These are phyloP conservation scores for Lyophyllum atratum DNA, from an alignment of 768 basidiomycete species.

Conservation along the genomic window DNA sequence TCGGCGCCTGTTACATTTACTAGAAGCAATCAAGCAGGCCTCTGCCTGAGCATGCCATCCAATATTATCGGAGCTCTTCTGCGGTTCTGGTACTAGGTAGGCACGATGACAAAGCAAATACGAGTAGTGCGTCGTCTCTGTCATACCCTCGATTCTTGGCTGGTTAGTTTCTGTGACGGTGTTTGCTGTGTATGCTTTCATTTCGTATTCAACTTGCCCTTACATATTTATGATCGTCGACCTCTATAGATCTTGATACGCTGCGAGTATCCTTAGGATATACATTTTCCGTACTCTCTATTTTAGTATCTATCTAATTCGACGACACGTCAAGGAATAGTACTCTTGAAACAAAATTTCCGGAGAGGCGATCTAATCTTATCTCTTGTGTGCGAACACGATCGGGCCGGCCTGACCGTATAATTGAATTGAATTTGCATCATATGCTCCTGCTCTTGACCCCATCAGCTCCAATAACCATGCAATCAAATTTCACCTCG, in stretches of 20 bases:
- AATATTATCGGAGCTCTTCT: constrained; percentile 69
- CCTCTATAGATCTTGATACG: too few relatives aligned
- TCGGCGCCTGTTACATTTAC: constrained; percentile 11
- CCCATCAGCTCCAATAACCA: background rate
- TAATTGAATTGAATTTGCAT: background rate
- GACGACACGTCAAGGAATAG: too few relatives aligned
- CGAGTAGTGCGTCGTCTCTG: too few relatives aligned
- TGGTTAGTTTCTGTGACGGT: constrained; percentile 14
- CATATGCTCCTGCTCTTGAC: background rate
- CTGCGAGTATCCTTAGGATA: too few relatives aligned
- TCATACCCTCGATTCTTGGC: constrained; percentile 46
- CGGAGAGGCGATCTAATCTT: too few relatives aligned
- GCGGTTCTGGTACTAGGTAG: constrained; percentile 60
- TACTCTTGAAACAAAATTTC: too few relatives aligned
- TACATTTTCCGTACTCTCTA: too few relatives aligned
- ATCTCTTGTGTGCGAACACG: too few relatives aligned
- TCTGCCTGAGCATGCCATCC: constrained; percentile 36
- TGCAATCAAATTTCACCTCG: background rate
- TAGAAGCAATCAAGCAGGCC: background rate
- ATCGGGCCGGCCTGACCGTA: too few relatives aligned
- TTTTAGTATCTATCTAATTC: too few relatives aligned
- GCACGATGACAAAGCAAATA: constrained; percentile 58
- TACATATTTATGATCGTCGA: too few relatives aligned
- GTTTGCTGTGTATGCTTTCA: background rate
- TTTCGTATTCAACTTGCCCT: too few relatives aligned